Base-by-base conservation (phyloP, 148 eudicot species). In the Vaccinium macrocarpon region DNA sequence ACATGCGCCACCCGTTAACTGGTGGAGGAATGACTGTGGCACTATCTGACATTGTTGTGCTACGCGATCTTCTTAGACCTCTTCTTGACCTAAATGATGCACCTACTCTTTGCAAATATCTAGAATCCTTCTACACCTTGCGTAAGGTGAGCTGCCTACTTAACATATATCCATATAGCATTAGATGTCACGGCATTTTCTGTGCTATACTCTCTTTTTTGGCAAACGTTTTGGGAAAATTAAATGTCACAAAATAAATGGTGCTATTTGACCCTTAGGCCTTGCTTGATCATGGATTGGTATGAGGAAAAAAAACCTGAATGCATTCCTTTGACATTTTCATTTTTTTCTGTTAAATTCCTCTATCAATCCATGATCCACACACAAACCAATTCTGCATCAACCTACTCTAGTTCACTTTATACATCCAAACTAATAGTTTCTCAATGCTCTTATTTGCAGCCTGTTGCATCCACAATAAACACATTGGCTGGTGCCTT, bases 11-110 rank as follows among this genome's bases (percentile, higher is more conserved):
- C 88, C 98, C 98, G 51, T 85, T 95, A 84, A 95, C 98, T 42
- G 96, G 98, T 57, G 98, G 98, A 48, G 98, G 98, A 87, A 95
- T 95, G 96, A 95, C 98, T 16, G 98, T 95, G n/a, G 98, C 98
- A 15, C 84, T 95, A 62, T 90, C 98, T 23, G 98, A 95, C 74
- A 95, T 95, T 70, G 98, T 88, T 16, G 92, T 95, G 62, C 87
- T 95, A 27, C 91, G 98, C 21, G 80, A 93, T 87, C 97, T 95
- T 86, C 92, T 95, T 66, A 90, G 81, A 89, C 98, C 97, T 68
- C 86, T 95, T 72, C 62, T 46, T 11, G 97, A 93, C 85, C 90
- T 95, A 49, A 86, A 87, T 80, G 97, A 95, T 86, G 90, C 98
- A 8, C 46, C 91, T 72, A 84, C 90, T 71, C 92, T 95, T 15